Percentiles rank a stretch among this genome's conserved stretches.
phyloP scores from a whole-genome alignment of 202 grass and related monocot species.

The Brachypodium distachyon region DNA sequence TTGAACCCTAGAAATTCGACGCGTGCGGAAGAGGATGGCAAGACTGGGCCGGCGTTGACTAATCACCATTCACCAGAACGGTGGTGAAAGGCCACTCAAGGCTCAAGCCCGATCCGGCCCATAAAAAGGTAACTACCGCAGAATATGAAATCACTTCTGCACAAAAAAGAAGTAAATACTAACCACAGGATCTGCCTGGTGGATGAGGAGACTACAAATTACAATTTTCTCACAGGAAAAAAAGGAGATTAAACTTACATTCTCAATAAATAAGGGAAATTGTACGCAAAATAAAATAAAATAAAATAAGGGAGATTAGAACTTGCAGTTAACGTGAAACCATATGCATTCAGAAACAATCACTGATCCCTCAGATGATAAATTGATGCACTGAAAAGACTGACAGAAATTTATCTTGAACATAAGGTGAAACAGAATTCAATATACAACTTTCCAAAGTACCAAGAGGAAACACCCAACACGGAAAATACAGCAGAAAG shows the following conservation, averaged over 20 bases:
- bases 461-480: background rate
- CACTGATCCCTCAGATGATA: no score
- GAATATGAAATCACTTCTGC: no score
- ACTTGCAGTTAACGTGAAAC: no score
- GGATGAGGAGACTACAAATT: no score
- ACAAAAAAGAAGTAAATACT: no score
- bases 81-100: background rate
- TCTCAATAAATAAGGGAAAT: no score
- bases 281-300: no score
- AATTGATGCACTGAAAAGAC: background rate
- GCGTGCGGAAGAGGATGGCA: background rate
- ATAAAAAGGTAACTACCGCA: no score
- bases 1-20: conserved; percentile 35
- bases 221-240: no score
- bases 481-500: background rate
- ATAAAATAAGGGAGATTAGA: no score
- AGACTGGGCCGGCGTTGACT: background rate
- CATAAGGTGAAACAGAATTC: background rate
- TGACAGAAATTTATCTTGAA: background rate
- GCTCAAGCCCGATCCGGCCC: background rate
- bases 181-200: no score
- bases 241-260: no score
- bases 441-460: background rate
- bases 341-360: background rate
- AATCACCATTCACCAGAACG: background rate